Conservation (phyloP, 2,329 filamentous ascomycete genomes). For the Fusarium veterinarium region DNA sequence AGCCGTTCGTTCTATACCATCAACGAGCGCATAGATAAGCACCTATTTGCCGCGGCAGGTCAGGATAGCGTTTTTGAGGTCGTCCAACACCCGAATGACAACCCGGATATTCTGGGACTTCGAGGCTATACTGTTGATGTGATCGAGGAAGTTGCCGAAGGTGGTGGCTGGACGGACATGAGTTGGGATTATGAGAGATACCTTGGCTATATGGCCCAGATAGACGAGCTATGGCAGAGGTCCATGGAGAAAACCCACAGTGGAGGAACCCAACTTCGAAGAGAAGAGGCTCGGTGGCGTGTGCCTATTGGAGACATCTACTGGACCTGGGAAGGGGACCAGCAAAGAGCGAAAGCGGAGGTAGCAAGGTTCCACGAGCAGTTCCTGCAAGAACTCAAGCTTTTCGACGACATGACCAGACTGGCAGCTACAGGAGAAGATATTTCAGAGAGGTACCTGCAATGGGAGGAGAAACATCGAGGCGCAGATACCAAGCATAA, state of each 20-base stretch:
- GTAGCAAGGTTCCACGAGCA: rapidly evolving
- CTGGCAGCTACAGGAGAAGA: background rate
- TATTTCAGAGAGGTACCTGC: rapidly evolving
- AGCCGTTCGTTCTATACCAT: background rate
- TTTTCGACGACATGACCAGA: background rate
- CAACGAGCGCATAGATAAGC: background rate
- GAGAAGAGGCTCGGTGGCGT: background rate
- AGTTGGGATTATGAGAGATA: background rate
- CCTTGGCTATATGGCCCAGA: background rate
- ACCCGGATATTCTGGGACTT: background rate
- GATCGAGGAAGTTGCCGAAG: background rate
- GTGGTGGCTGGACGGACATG: background rate
- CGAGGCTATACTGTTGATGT: background rate
- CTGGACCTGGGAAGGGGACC: background rate
- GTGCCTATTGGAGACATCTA: background rate
- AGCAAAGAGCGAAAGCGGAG: background rate
- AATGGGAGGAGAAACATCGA: background rate
- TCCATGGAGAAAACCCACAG: background rate
- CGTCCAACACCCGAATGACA: rapidly evolving
- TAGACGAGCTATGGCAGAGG: background rate
- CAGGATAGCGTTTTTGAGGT: rapidly evolving
- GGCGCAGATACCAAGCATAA: rapidly evolving
- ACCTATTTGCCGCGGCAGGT: background rate
- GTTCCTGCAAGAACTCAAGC: background rate
- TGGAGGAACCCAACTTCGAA: rapidly evolving